Conservation (phyloP, 805 yeast species). For the Saccharomycopsis javanensis region DNA sequence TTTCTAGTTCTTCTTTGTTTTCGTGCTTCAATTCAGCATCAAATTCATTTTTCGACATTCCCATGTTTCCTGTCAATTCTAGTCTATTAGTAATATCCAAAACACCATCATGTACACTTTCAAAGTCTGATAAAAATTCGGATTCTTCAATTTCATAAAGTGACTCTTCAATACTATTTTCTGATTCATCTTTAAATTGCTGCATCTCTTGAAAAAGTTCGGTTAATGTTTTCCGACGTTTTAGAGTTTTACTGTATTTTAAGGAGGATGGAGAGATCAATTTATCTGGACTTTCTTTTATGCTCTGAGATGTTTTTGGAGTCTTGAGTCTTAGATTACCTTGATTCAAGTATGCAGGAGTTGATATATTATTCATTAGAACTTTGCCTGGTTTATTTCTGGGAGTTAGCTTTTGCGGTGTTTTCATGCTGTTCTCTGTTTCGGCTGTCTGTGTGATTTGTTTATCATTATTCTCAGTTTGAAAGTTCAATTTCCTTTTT, state of each 20-base stretch:
- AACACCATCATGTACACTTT: not conserved
- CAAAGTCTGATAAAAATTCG: not conserved
- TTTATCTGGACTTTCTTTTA: slow-evolving; percentile 4
- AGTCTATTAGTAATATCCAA: slow-evolving; percentile 6
- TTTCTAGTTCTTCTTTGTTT: not conserved
- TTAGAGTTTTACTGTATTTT: not conserved
- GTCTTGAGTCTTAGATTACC: not conserved
- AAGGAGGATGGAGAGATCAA: not conserved
- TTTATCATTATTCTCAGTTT: not conserved
- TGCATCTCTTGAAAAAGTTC: slow-evolving; percentile 1
- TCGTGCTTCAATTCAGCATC: slow-evolving; percentile 12
- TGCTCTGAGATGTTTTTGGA: not conserved
- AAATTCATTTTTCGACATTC: slow-evolving; percentile 13
- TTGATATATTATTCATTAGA: not conserved
- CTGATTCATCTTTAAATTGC: slow-evolving; percentile 1
- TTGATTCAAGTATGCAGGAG: slow-evolving; percentile 7
- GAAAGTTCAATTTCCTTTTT: slow-evolving; percentile 7
- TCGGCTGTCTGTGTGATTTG: not conserved
- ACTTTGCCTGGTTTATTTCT: not conserved
- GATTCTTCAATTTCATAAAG: not conserved
- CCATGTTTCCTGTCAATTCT: slow-evolving; percentile 16
- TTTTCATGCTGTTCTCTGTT: not conserved
- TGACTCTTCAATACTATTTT: slow-evolving; percentile 5
- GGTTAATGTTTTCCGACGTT: not conserved
- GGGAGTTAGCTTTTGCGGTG: slow-evolving; percentile 11